These are phyloP conservation scores for Fusarium armeniacum DNA, from an alignment of 2,329 filamentous ascomycete genomes.

Conservation along the genomic window DNA sequence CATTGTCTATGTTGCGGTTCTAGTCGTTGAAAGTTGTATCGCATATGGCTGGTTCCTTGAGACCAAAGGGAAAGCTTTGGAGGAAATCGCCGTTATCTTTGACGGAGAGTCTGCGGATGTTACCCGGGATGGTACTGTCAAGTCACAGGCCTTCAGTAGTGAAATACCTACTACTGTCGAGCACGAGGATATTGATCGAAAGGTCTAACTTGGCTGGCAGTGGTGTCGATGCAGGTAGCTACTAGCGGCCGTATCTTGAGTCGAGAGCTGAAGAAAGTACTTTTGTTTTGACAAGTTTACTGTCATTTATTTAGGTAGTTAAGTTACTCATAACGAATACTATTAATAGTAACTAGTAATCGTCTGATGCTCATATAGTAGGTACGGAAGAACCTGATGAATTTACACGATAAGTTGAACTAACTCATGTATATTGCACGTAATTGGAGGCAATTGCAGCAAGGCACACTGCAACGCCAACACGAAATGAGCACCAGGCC, in stretches of 20 bases:
- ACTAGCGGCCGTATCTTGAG: no score
- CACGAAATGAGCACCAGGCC: no score
- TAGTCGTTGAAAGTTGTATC: conserved; percentile 64
- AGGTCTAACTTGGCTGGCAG: background rate
- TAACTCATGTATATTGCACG: no score
- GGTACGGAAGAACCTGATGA: no score
- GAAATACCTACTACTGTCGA: background rate
- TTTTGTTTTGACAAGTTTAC: accelerated
- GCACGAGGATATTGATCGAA: conserved; percentile 14
- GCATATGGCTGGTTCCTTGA: conserved; percentile 61
- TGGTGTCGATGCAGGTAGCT: background rate
- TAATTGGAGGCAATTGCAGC: no score
- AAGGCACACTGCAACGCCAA: no score
- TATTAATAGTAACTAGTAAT: background rate
- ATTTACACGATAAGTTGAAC: no score
- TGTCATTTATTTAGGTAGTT: accelerated
- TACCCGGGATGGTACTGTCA: background rate
- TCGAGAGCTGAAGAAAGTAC: no score
- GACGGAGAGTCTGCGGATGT: conserved; percentile 28
- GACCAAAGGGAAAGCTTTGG: conserved; percentile 63
- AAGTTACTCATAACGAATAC: background rate
- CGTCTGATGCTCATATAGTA: no score
- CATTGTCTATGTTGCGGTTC: conserved; percentile 66
- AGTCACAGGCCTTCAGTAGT: background rate
- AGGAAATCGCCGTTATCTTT: conserved; percentile 71